A percentile compares a stretch with the other conserved stretches of the same genome.
These are phyloP conservation scores for Trypanosoma mega DNA, from an alignment of 208 protist species.

Conservation along the genomic window DNA sequence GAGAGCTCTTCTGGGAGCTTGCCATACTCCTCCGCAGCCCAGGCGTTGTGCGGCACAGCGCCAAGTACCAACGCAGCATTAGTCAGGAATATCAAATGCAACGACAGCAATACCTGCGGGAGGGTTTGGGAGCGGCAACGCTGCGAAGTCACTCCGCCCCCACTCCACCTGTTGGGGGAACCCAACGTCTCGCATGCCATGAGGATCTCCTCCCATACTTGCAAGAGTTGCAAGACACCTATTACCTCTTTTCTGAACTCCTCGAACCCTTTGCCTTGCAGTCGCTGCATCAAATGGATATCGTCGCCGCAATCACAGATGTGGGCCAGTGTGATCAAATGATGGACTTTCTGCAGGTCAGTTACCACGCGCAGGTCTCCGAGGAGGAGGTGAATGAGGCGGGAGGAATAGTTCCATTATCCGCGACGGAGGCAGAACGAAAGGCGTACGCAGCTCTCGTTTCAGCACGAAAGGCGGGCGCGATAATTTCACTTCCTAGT, in stretches of 20 bases:
- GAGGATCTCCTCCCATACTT: constrained; percentile 6
- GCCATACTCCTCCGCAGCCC: neutral
- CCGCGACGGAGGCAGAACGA: constrained; percentile 3
- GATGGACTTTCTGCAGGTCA: constrained; percentile 9
- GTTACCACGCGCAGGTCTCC: constrained; percentile 5
- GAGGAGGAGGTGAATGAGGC: neutral
- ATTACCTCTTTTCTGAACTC: constrained; percentile 17
- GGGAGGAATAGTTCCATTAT: neutral
- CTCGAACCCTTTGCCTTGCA: constrained; percentile 20
- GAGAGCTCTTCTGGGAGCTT: constrained; percentile 13
- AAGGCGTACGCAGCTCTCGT: constrained; percentile 8
- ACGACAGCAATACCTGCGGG: neutral
- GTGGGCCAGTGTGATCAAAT: constrained; percentile 4
- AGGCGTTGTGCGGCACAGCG: constrained; percentile 3
- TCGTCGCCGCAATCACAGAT: constrained; percentile 10
- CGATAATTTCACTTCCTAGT: neutral
- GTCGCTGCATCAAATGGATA: constrained; percentile 10
- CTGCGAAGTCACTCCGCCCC: neutral
- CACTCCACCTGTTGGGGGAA: neutral
- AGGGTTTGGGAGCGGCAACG: neutral
- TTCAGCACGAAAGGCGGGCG: constrained; percentile 5
- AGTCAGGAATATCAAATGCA: neutral
- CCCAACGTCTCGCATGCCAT: neutral
- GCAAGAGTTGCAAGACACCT: constrained; percentile 21
- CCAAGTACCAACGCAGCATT: constrained; percentile 1